Evolutionary conservation across 345 rosid species (phyloP).

Genomic region (Eucalyptus guilfoylei): DNA sequence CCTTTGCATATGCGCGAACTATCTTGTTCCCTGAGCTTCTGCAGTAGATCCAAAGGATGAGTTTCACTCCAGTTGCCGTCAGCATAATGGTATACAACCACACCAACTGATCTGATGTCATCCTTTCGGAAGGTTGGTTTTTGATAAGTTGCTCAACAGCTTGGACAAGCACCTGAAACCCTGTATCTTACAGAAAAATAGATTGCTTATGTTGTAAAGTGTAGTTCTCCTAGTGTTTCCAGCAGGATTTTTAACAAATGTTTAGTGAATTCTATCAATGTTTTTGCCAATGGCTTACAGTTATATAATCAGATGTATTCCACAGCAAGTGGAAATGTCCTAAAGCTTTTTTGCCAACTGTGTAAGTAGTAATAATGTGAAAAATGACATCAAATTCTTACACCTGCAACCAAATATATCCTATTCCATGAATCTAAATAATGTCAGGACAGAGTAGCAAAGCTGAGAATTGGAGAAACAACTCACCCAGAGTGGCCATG

Average conservation of each 20-base stretch:
- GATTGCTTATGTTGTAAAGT: background rate
- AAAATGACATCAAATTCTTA: background rate
- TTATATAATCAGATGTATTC: background rate
- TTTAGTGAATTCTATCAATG: background rate
- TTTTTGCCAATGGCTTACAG: background rate
- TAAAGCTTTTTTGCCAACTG: background rate
- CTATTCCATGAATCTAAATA: background rate
- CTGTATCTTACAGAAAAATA: background rate
- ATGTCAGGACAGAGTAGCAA: background rate
- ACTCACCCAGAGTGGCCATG: background rate
- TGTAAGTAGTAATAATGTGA: background rate
- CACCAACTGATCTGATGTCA: background rate
- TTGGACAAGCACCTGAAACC: background rate
- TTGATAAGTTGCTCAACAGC: background rate
- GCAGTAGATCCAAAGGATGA: constrained; percentile 9
- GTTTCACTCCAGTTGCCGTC: constrained; percentile 1
- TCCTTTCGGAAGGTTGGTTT: background rate
- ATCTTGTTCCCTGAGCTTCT: constrained; percentile 5
- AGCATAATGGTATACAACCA: constrained; percentile 5
- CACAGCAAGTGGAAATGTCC: background rate
- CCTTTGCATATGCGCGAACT: constrained; percentile 13
- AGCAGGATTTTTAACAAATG: background rate
- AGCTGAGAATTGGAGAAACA: background rate
- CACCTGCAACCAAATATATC: background rate
- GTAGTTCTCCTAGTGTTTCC: background rate